Conservation (phyloP, 2,329 filamentous ascomycete genomes). For the Trichothecium roseum region DNA sequence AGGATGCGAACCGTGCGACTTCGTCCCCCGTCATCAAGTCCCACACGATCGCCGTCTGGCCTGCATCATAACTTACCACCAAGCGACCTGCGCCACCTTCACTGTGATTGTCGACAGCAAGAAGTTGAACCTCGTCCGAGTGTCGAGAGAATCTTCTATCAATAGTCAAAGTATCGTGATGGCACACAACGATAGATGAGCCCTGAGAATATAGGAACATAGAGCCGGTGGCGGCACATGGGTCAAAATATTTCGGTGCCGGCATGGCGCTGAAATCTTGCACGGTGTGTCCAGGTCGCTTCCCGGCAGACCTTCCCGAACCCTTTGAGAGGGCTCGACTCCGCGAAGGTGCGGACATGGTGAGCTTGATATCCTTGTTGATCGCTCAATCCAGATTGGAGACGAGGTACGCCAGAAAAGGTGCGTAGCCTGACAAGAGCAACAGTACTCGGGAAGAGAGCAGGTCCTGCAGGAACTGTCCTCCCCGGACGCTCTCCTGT, state of each 20-base stretch:
- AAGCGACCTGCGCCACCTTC: slow-evolving; percentile 74
- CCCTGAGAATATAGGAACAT: slow-evolving; percentile 86
- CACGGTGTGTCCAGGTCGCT: neutral
- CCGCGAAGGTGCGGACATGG: slow-evolving; percentile 50
- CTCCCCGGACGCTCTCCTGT: neutral
- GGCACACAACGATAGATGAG: slow-evolving; percentile 71
- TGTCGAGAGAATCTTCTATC: slow-evolving; percentile 81
- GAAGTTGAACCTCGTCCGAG: slow-evolving; percentile 69
- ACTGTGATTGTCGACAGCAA: slow-evolving; percentile 85
- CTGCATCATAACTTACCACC: slow-evolving; percentile 86
- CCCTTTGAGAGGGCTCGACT: slow-evolving; percentile 50
- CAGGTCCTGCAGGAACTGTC: neutral
- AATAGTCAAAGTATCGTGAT: slow-evolving; percentile 85
- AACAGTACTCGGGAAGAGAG: neutral
- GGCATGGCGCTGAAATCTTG: slow-evolving; percentile 42
- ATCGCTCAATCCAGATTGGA: neutral
- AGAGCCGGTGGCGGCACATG: slow-evolving; percentile 82
- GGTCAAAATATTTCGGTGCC: slow-evolving; percentile 57
- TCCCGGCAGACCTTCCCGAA: slow-evolving; percentile 34
- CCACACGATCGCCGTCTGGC: slow-evolving; percentile 92
- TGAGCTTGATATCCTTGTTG: slow-evolving; percentile 24
- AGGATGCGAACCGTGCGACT: slow-evolving; percentile 83
- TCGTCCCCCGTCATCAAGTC: slow-evolving; percentile 88
- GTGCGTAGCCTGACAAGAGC: too few relatives aligned
- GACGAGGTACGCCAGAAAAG: too few relatives aligned